phyloP scores from a whole-genome alignment of 2,329 filamentous ascomycete species.

The Nothophaeocryptopus gaeumannii region DNA sequence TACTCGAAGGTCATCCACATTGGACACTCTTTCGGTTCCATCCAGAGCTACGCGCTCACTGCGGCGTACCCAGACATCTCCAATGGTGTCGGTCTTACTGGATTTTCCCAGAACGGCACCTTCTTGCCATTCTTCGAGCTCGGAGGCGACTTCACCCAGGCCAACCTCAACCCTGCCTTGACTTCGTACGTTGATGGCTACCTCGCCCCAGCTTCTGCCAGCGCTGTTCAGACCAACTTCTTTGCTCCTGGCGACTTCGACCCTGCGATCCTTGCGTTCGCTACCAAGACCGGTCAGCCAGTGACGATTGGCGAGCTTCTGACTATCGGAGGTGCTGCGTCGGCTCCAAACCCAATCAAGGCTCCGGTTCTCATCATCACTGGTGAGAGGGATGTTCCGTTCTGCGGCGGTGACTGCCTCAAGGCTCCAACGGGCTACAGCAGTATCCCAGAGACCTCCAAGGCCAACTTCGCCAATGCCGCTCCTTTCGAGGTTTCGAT shows the following conservation, averaged over 20 bases:
- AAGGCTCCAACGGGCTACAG: conserved; percentile 39
- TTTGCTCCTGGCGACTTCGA: conserved; percentile 55
- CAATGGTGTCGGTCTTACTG: conserved; percentile 60
- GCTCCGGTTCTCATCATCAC: conserved; percentile 61
- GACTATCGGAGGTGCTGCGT: conserved; percentile 48
- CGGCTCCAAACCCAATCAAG: conserved; percentile 39
- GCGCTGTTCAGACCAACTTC: conserved; percentile 52
- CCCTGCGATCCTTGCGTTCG: conserved; percentile 48
- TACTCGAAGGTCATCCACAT: conserved; percentile 55
- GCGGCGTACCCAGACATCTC: conserved; percentile 52
- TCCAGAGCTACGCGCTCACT: conserved; percentile 56
- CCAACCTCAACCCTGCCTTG: conserved; percentile 31
- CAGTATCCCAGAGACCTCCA: conserved; percentile 47
- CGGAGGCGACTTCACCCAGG: conserved; percentile 34
- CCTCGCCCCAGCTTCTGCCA: conserved; percentile 47
- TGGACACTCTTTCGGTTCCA: conserved; percentile 63
- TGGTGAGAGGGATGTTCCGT: conserved; percentile 52
- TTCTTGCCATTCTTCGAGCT: conserved; percentile 41
- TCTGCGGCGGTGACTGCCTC: conserved; percentile 62
- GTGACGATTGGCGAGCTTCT: conserved; percentile 59
- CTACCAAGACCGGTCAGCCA: conserved; percentile 53
- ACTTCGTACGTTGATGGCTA: conserved; percentile 50
- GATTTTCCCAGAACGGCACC: conserved; percentile 52
- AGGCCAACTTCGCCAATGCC: conserved; percentile 43
- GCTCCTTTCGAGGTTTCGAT: conserved; percentile 52